Conservation (phyloP, 163 green algal genomes). For the Prototheca cutis region DNA sequence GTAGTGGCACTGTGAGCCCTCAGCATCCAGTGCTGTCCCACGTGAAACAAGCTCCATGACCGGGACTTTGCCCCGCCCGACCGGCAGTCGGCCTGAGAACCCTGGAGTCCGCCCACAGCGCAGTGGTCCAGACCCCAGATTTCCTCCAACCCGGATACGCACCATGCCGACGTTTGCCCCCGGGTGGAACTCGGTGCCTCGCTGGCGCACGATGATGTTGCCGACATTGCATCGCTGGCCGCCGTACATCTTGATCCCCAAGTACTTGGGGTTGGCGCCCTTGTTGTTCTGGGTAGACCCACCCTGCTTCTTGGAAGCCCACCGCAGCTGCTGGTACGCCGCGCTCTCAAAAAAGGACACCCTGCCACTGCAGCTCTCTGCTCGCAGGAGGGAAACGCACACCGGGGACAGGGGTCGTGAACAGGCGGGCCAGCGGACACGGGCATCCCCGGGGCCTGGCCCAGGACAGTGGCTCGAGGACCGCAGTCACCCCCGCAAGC, state of each 20-base stretch:
- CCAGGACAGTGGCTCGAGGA: too few species aligned
- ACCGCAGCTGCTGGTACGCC: slow-evolving; percentile 12
- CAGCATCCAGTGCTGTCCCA: too few species aligned
- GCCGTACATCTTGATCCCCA: slow-evolving; percentile 83
- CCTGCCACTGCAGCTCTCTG: too few species aligned
- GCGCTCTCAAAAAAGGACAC: too few species aligned
- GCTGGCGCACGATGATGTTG: slow-evolving; percentile 85
- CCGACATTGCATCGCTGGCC: slow-evolving; percentile 67
- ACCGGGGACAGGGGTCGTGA: too few species aligned
- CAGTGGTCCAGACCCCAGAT: not conserved
- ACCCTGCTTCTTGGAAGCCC: slow-evolving; percentile 88
- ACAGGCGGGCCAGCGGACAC: too few species aligned
- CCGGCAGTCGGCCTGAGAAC: not conserved
- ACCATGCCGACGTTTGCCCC: slow-evolving; percentile 65
- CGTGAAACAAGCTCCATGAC: not conserved
- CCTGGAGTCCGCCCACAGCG: not conserved
- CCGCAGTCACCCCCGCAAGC: too few species aligned
- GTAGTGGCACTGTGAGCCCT: not conserved
- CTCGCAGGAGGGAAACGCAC: too few species aligned
- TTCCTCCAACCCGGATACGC: not conserved
- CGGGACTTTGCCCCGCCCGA: not conserved
- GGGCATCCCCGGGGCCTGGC: too few species aligned
- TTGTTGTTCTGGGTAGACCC: slow-evolving; percentile 83
- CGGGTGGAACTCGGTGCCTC: slow-evolving; percentile 71
- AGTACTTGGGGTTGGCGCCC: slow-evolving; percentile 66